A percentile compares a stretch with the other conserved stretches of the same genome.
Evolutionary conservation across 192 early-diverging fungal species (phyloP).

Genomic region (Gryganskiella cystojenkinii): DNA sequence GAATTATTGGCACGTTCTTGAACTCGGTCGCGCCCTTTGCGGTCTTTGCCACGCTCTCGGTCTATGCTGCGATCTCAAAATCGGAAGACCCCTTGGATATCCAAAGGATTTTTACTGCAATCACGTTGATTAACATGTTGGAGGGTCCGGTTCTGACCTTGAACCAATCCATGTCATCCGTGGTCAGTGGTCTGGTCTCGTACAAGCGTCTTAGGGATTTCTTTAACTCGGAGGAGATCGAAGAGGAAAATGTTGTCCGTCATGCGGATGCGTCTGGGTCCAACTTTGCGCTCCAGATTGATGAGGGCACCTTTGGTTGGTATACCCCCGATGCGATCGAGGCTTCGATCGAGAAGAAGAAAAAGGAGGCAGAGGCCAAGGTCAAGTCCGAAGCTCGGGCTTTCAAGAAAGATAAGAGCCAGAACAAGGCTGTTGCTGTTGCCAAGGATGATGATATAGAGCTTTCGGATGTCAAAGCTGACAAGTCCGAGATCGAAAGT

Average conservation of each 20-base stretch:
- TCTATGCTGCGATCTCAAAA: conserved; percentile 33
- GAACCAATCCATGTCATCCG: conserved; percentile 67
- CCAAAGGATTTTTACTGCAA: conserved; percentile 74
- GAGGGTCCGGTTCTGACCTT: conserved; percentile 75
- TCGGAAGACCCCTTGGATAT: conserved; percentile 57
- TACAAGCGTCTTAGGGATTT: conserved; percentile 74
- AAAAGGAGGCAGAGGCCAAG: conserved; percentile 25
- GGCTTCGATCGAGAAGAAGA: conserved; percentile 9
- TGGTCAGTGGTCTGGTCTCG: conserved; percentile 75
- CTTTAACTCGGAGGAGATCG: conserved; percentile 78
- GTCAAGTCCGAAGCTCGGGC: conserved; percentile 9
- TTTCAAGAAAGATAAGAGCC: conserved; percentile 1
- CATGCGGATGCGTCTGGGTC: conserved; percentile 14
- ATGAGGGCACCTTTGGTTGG: conserved; percentile 41
- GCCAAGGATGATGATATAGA: not conserved
- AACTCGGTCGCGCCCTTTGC: conserved; percentile 48
- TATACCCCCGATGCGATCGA: conserved; percentile 43
- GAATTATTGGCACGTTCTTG: conserved; percentile 3
- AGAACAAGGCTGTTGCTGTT: not conserved
- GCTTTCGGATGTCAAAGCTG: not conserved
- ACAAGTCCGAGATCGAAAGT: not conserved
- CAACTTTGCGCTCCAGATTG: conserved; percentile 27
- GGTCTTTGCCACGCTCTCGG: conserved; percentile 52
- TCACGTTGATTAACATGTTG: conserved; percentile 83
- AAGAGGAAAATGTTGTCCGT: conserved; percentile 65